Conservation (phyloP, 2,329 filamentous ascomycete species). For the Fusarium subglutinans region DNA sequence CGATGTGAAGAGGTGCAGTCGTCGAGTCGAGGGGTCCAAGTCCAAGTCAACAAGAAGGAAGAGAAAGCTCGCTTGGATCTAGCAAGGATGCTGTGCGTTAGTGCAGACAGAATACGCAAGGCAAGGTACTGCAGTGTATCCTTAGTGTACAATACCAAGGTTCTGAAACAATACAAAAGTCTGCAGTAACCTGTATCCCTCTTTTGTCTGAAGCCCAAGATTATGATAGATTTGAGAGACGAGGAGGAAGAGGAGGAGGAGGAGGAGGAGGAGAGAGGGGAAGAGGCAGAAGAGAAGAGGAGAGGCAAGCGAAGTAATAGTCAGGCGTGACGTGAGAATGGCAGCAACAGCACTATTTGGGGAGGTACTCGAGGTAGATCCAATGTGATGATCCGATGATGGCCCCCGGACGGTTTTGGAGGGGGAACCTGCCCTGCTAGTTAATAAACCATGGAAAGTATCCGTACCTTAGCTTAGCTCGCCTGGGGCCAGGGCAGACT, state of each 20-base stretch:
- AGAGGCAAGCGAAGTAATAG: slow-evolving; percentile 8
- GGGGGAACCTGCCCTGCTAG: slow-evolving; percentile 26
- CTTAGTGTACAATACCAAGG: not conserved
- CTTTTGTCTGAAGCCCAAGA: not conserved
- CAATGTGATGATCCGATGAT: slow-evolving; percentile 39
- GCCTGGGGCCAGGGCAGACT: not conserved
- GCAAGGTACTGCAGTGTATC: not conserved
- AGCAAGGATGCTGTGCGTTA: slow-evolving; percentile 22
- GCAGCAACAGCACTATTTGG: not conserved
- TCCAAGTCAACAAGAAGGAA: slow-evolving; percentile 18
- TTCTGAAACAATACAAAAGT: slow-evolving; percentile 2
- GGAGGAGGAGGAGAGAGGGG: not conserved
- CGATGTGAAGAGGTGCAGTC: slow-evolving; percentile 31
- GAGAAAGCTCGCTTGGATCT: slow-evolving; percentile 12
- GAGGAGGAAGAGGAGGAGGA: not conserved
- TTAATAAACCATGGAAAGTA: slow-evolving; percentile 13
- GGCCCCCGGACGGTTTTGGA: slow-evolving; percentile 24
- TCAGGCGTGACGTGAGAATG: slow-evolving; percentile 22
- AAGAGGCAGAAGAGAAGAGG: not conserved
- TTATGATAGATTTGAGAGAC: not conserved
- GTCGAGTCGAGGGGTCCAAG: slow-evolving; percentile 24
- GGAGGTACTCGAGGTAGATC: not conserved
- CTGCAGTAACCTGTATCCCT: not conserved
- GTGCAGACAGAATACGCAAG: not conserved
- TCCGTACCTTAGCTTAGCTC: slow-evolving; percentile 9